Base-by-base conservation (phyloP, 208 protist species). In the Crithidia bombi region DNA sequence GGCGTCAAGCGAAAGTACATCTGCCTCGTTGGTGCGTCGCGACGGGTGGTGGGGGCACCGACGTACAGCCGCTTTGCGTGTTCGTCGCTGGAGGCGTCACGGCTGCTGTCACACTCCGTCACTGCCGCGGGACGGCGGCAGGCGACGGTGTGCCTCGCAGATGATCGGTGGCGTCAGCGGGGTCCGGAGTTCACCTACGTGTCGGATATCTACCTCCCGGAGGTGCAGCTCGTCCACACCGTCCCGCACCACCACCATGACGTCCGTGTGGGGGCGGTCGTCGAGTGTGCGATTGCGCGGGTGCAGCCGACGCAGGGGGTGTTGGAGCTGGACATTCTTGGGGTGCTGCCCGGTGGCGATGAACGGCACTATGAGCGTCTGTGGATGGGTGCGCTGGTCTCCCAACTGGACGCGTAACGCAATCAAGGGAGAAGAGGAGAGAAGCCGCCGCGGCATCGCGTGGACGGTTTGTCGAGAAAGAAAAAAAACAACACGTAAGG, bases 171-270 rank as follows among this genome's bases (percentile, higher is more conserved):
- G 55, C 54, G 30, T 12, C 65, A 77, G 35, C 17, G 21, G 2
- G 32, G 32, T 2, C 26, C 75, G n/a, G 52, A 77, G 50, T 69
- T 73, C 44, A 30, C 41, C 7, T 94, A 87, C 73, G 83, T 94
- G 9, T 94, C 89, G 0, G 86, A 94, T 33, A 64, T 96, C 21
- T 96, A 94, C 78, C 80, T 96, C 28, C 85, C 91, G 0, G 85
- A 90, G 58, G 61, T 96, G 47, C 91, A 96, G 74, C 52, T 96
- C 12, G 80, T 75, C 1, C 91, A 96, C 61, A 83, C 81, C 6
- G 55, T 96, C 43, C 47, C 66, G 0, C 91, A 96, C 78, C 74
- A 75, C 56, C 59, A 76, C 57, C 55, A 77, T 19, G 75, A 84
- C n/a, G 83, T 90, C 30, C 73, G 79, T 9, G 86, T 96, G 19